Conservation (phyloP, 2,329 filamentous ascomycete genomes). For the Pseudogymnoascus sp. region DNA sequence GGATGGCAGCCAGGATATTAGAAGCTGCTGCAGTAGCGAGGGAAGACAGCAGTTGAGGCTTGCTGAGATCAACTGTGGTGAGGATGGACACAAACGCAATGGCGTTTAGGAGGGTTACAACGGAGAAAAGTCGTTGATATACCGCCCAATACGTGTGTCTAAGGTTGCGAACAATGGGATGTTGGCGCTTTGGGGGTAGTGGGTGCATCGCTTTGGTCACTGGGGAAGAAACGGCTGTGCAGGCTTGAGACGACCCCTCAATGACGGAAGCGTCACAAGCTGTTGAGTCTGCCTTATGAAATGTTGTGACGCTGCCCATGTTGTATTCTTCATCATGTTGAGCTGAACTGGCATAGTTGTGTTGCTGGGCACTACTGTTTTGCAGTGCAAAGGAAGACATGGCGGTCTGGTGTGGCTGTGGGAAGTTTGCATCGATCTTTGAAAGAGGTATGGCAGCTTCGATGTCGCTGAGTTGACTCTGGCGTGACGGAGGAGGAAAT, state of each 20-base stretch:
- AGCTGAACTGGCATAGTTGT: neutral
- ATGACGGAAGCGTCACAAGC: neutral
- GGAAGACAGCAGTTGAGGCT: slow-evolving; percentile 4
- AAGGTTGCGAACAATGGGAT: slow-evolving; percentile 12
- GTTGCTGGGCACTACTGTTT: neutral
- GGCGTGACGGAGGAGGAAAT: neutral
- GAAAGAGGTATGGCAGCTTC: neutral
- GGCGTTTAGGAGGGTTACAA: slow-evolving; percentile 44
- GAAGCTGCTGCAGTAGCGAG: slow-evolving; percentile 30
- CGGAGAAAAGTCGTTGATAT: slow-evolving; percentile 49
- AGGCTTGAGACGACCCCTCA: neutral
- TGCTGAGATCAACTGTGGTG: neutral
- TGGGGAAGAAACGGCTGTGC: neutral
- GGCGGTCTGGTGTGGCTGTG: neutral
- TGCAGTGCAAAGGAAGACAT: neutral
- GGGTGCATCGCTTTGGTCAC: neutral
- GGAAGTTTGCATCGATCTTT: neutral
- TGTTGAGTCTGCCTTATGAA: neutral
- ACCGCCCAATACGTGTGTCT: slow-evolving; percentile 38
- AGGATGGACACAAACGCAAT: slow-evolving; percentile 34
- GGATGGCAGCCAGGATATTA: slow-evolving; percentile 42
- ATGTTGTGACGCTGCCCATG: neutral
- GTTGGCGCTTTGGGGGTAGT: neutral
- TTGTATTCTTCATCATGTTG: neutral
- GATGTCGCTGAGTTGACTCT: neutral